Evolutionary conservation across 306 rosid genomes (phyloP).

Genomic region (Prunus mongolica): DNA sequence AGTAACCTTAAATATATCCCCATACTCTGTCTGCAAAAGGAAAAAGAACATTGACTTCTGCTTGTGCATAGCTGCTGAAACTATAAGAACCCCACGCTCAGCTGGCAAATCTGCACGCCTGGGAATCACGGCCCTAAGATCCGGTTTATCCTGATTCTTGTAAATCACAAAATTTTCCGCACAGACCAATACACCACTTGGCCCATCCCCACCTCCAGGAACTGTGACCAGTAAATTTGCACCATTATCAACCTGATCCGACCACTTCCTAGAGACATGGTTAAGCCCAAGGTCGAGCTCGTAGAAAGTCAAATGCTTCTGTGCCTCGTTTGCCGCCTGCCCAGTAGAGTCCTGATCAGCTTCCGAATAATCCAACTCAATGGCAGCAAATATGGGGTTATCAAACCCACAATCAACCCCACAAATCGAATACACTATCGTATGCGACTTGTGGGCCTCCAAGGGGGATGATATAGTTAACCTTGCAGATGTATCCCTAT

Average conservation of each 20-base stretch:
- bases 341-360: conserved; percentile 87
- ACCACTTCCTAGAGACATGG: conserved; percentile 95
- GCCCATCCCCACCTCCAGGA: conserved; percentile 98
- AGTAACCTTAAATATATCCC: conserved; percentile 90
- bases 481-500: conserved; percentile 90
- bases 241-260: conserved; percentile 91
- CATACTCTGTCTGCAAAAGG: conserved; percentile 93
- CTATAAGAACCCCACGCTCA: conserved; percentile 89
- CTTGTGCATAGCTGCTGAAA: conserved; percentile 87
- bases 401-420: conserved; percentile 98
- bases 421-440: conserved; percentile 81
- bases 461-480: conserved; percentile 86
- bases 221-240: conserved; percentile 91
- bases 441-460: conserved; percentile 89
- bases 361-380: conserved; percentile 89
- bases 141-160: conserved; percentile 87
- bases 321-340: conserved; percentile 72
- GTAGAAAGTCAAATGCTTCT: conserved; percentile 76
- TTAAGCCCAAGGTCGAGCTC: conserved; percentile 95
- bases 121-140: conserved; percentile 92
- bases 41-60: conserved; percentile 80
- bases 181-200: conserved; percentile 93
- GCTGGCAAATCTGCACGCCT: conserved; percentile 78
- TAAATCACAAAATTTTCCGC: conserved; percentile 95
- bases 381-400: conserved; percentile 89